Evolutionary conservation across 352 stramenopile genomes (phyloP).

Genomic region (Phytophthora hibernalis): DNA sequence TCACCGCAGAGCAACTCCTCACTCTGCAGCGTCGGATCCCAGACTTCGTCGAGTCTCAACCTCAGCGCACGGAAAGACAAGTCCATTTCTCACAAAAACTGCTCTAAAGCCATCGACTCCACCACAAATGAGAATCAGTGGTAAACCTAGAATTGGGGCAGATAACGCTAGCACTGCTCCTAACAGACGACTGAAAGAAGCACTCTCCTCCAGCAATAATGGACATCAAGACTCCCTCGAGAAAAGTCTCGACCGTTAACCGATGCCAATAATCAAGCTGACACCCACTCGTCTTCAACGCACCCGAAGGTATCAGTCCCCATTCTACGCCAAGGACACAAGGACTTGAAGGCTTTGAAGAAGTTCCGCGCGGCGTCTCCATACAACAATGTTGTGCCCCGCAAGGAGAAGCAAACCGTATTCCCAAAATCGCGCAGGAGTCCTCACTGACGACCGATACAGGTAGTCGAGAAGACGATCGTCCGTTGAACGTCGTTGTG

Average conservation of each 20-base stretch:
- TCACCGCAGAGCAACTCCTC: constrained; percentile 2
- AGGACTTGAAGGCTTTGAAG: constrained; percentile 70
- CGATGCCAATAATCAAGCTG: constrained; percentile 22
- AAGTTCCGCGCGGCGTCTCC: constrained; percentile 65
- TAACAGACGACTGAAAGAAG: constrained; percentile 14
- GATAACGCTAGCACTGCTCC: background rate
- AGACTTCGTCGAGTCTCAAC: constrained; percentile 35
- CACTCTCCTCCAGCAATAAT: constrained; percentile 13
- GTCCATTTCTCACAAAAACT: constrained; percentile 22
- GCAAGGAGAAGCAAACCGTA: constrained; percentile 30
- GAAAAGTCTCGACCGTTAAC: constrained; percentile 4
- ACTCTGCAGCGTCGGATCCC: constrained; percentile 17
- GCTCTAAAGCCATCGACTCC: constrained; percentile 36
- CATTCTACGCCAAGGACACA: constrained; percentile 70
- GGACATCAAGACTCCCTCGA: constrained; percentile 2
- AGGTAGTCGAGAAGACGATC: constrained; percentile 1
- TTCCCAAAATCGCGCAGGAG: constrained; percentile 18
- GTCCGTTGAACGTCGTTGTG: constrained; percentile 25
- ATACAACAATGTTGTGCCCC: constrained; percentile 49
- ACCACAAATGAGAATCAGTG: constrained; percentile 9
- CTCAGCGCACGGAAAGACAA: constrained; percentile 37
- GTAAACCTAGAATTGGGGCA: constrained; percentile 11
- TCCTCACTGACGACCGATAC: constrained; percentile 10
- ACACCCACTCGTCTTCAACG: constrained; percentile 9
- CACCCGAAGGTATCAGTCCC: constrained; percentile 29